Evolutionary conservation across 352 stramenopile genomes (phyloP), one percentile per base, ranked within the genome.

Genomic region (Blastocystis hominis): DNA sequence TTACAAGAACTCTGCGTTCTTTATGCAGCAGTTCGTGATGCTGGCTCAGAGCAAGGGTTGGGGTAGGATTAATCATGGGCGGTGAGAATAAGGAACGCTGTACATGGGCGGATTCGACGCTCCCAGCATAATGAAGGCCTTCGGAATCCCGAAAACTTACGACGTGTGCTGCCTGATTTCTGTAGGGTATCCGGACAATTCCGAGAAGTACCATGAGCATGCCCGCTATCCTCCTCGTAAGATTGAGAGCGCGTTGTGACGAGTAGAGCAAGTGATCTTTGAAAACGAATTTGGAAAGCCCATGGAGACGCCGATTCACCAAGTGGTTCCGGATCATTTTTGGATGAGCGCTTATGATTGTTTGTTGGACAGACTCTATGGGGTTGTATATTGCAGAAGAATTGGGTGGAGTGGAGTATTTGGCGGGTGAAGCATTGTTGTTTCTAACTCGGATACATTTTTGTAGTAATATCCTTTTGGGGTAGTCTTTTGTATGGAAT

Each of bases 11-110:
- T 42, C 70, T 80, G 70, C 38, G 24, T 80, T 80, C 70, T 80
- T 80, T 20, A 80, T 80, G 70, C 76, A 86, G 44, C 76, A 86
- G 44, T 86, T 86, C 42, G 76, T 86, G 40, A 72, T 86, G 59
- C 63, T 86, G n/a, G 59, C 59, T 86, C 76, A 86, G 30, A 76
- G 59, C 63, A 76, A 72, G 63, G 76, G 76, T 24, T 80, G 70
- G 70, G 70, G 70, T 68, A 40, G 59, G 34, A 10, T 68, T 38
- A 17, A 34, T 24, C 30, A 40, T 61, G 15, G 50, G 38, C 38
- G 15, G 1, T 4, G 24, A 46, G 62, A 30, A 30, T 10, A 61
- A 77, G 68, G 68, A 4, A 86, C 59, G 13, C 20, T 86, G 6
- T 76, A 76, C n/a, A 59, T 86, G 44, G 76, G 76, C 10, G 76